Percentiles rank a stretch among this genome's conserved stretches.
Evolutionary conservation across 2,329 filamentous ascomycete genomes (phyloP).

Genomic region (Cladosporium sp.): DNA sequence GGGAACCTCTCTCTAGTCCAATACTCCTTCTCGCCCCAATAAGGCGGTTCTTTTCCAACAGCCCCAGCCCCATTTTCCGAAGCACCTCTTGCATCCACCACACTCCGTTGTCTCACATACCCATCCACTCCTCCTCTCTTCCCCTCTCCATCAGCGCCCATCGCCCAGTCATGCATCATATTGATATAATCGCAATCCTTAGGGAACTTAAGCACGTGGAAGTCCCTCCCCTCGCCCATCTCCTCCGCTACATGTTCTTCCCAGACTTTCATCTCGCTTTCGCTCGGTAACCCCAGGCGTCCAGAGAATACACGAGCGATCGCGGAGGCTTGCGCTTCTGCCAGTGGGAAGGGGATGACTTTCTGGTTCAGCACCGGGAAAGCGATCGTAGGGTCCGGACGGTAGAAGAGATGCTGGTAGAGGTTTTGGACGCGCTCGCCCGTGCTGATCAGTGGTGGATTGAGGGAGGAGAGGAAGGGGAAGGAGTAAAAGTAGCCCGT

Average conservation of each 20-base stretch:
- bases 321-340: constrained; percentile 74
- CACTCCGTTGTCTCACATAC: background rate
- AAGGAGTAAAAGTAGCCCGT: constrained; percentile 86
- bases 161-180: constrained; percentile 59
- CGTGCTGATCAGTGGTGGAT: constrained; percentile 58
- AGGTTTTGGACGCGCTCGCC: constrained; percentile 68
- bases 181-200: constrained; percentile 69
- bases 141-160: constrained; percentile 39
- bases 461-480: constrained; percentile 59
- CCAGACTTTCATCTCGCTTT: constrained; percentile 65
- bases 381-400: constrained; percentile 69
- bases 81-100: background rate
- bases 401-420: constrained; percentile 77
- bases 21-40: constrained; percentile 66
- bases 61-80: constrained; percentile 26
- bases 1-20: constrained; percentile 69
- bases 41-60: constrained; percentile 62
- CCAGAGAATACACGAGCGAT: constrained; percentile 75
- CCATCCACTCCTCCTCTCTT: too few relatives aligned
- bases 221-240: constrained; percentile 44
- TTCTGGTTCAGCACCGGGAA: constrained; percentile 74
- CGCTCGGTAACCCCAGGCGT: constrained; percentile 59
- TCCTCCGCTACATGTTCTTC: constrained; percentile 43
- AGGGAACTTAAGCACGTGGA: constrained; percentile 55
- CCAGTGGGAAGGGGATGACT: constrained; percentile 81